A percentile compares a stretch with the other conserved stretches of the same genome.
These are phyloP conservation scores for Sugiyamaella mastotermitis DNA, from an alignment of 805 yeast genomes.

Conservation along the genomic window DNA sequence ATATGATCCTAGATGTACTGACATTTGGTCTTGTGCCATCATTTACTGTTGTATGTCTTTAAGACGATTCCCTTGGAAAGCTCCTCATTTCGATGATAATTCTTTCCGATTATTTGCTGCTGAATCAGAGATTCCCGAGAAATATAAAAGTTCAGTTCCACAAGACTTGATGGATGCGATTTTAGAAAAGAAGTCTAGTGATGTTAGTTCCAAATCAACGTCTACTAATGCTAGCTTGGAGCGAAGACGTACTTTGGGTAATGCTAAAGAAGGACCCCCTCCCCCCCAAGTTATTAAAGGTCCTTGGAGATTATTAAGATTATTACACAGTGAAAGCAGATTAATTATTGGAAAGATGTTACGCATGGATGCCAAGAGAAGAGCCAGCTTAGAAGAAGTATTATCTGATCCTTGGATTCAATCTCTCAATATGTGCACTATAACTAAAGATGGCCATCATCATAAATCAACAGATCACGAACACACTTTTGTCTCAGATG, in stretches of 20 bases:
- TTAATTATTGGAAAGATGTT: conserved; percentile 61
- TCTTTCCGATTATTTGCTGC: conserved; percentile 59
- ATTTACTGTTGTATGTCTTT: conserved; percentile 87
- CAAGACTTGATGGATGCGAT: neutral
- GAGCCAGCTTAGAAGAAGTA: conserved; percentile 56
- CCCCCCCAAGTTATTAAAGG: conserved; percentile 40
- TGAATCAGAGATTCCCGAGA: conserved; percentile 1
- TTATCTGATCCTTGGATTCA: conserved; percentile 51
- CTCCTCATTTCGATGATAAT: conserved; percentile 72
- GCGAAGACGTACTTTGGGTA: neutral
- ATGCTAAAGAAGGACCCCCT: conserved; percentile 8
- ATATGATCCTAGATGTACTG: conserved; percentile 85
- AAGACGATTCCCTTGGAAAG: conserved; percentile 91
- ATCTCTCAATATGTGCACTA: conserved; percentile 49
- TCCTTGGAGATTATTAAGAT: conserved; percentile 63
- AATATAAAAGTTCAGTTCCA: neutral
- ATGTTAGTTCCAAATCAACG: neutral
- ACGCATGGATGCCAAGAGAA: conserved; percentile 46
- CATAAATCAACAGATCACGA: conserved; percentile 25
- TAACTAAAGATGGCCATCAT: conserved; percentile 21
- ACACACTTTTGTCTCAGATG: conserved; percentile 34
- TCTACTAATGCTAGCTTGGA: neutral
- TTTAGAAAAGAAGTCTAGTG: neutral
- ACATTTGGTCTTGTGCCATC: conserved; percentile 91
- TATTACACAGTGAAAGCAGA: conserved; percentile 65